phyloP scores from a whole-genome alignment of 176 grass and related monocot genomes.

The Cymbopogon citratus region DNA sequence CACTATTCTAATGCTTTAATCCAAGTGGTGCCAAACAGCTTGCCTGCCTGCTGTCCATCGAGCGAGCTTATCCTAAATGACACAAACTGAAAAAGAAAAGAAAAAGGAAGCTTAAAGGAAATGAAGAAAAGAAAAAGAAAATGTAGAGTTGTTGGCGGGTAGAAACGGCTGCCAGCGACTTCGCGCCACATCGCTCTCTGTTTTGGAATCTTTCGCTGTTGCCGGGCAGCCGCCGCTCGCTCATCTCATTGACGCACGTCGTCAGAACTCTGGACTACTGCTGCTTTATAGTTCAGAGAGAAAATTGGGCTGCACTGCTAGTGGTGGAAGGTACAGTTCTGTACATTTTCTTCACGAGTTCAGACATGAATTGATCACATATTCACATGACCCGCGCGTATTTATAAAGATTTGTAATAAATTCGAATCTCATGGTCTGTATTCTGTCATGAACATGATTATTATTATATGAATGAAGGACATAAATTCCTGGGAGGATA shows the following conservation, averaged over 20 bases:
- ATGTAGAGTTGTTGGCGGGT: not conserved
- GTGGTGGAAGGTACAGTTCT: not conserved
- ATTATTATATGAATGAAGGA: not conserved
- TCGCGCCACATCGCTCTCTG: not conserved
- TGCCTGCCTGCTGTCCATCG: not conserved
- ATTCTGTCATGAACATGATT: not conserved
- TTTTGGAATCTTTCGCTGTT: slow-evolving; percentile 14
- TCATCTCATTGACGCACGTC: not conserved
- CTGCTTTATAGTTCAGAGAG: not conserved
- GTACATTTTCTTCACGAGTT: not conserved
- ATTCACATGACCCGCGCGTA: not conserved
- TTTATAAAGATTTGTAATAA: not conserved
- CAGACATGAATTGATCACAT: not conserved
- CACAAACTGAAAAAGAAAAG: not conserved
- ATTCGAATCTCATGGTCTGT: not conserved
- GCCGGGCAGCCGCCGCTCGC: not conserved
- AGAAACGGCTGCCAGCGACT: not conserved
- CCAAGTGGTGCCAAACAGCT: not conserved
- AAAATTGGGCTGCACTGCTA: not conserved
- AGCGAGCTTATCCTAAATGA: slow-evolving; percentile 33
- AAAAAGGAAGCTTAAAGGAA: not conserved
- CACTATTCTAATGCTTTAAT: not conserved
- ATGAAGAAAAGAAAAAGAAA: not conserved
- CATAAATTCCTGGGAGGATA: not conserved
- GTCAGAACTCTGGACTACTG: too few relatives aligned